phyloP scores from a whole-genome alignment of 1,284 basidiomycete genomes.

The Ceratobasidium sp. region DNA sequence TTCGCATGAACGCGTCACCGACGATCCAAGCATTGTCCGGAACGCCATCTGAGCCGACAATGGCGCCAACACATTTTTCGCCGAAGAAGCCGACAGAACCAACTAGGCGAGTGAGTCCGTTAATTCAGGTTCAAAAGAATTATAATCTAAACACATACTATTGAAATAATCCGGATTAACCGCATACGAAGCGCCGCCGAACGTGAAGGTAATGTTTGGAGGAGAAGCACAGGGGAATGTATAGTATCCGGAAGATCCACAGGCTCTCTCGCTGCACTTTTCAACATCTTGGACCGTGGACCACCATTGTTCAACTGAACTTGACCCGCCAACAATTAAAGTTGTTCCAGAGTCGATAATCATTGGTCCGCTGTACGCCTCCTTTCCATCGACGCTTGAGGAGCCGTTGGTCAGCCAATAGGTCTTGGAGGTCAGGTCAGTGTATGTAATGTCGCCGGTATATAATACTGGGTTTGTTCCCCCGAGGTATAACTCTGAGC shows the following conservation, averaged over 20 bases:
- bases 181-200: constrained; percentile 45
- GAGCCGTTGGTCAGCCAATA: constrained; percentile 36
- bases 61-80: constrained; percentile 39
- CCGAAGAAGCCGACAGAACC: constrained; percentile 9
- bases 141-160: no score
- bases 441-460: constrained; percentile 47
- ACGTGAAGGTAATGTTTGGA: constrained; percentile 47
- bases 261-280: background rate
- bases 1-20: constrained; percentile 42
- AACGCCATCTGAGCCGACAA: constrained; percentile 30
- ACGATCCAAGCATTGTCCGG: constrained; percentile 39
- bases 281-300: constrained; percentile 22
- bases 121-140: no score
- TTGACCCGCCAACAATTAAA: constrained; percentile 49
- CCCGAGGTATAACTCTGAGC: constrained; percentile 68
- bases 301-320: constrained; percentile 44
- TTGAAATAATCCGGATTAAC: constrained; percentile 79
- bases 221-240: constrained; percentile 48
- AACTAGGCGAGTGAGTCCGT: no score
- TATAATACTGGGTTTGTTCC: constrained; percentile 62
- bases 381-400: constrained; percentile 43
- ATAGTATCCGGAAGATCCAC: constrained; percentile 12
- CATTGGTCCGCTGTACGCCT: constrained; percentile 6
- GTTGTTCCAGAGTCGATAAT: constrained; percentile 54
- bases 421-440: background rate